phyloP scores from a whole-genome alignment of 805 yeast genomes.

The Candida jianshihensis region DNA sequence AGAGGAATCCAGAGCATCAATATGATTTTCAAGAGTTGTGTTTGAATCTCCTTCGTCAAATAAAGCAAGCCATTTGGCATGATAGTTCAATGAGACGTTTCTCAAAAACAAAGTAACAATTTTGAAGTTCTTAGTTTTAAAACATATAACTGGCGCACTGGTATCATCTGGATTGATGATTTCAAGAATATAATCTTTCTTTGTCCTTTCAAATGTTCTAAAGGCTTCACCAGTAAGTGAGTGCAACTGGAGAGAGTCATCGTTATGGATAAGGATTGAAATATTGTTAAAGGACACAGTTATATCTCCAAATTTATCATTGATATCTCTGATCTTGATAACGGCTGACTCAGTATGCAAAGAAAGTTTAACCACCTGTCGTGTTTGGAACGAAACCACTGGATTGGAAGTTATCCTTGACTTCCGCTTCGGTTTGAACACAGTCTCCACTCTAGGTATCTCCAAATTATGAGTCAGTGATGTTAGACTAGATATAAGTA shows the following conservation, averaged over 20 bases:
- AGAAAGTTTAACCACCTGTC: slow-evolving; percentile 10
- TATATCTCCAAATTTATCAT: slow-evolving; percentile 28
- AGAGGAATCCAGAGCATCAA: slow-evolving; percentile 2
- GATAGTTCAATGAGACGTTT: slow-evolving; percentile 47
- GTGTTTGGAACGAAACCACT: slow-evolving; percentile 15
- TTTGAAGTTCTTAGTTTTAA: slow-evolving; percentile 29
- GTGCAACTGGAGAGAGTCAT: slow-evolving; percentile 14
- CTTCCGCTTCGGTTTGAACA: slow-evolving; percentile 19
- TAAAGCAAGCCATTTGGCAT: slow-evolving; percentile 49
- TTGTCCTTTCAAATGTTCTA: slow-evolving; percentile 6
- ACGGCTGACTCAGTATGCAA: slow-evolving; percentile 8
- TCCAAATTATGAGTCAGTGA: slow-evolving; percentile 4
- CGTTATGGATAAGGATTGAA: slow-evolving; percentile 10
- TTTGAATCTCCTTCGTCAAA: slow-evolving; percentile 25
- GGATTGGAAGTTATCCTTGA: slow-evolving; percentile 16
- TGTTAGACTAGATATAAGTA: slow-evolving; percentile 6
- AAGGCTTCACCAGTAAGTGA: slow-evolving; percentile 7
- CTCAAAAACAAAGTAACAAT: slow-evolving; percentile 37
- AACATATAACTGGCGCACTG: slow-evolving; percentile 33
- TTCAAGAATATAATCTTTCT: slow-evolving; percentile 25
- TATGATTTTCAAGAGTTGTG: slow-evolving; percentile 4
- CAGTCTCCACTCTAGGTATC: slow-evolving; percentile 12
- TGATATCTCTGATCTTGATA: slow-evolving; percentile 14
- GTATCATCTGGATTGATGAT: slow-evolving; percentile 28
- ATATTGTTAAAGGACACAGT: slow-evolving; percentile 11